A percentile compares a stretch with the other conserved stretches of the same genome.
These are phyloP conservation scores for Baffinella frigidus DNA, from an alignment of 208 protist genomes.

Conservation along the genomic window DNA sequence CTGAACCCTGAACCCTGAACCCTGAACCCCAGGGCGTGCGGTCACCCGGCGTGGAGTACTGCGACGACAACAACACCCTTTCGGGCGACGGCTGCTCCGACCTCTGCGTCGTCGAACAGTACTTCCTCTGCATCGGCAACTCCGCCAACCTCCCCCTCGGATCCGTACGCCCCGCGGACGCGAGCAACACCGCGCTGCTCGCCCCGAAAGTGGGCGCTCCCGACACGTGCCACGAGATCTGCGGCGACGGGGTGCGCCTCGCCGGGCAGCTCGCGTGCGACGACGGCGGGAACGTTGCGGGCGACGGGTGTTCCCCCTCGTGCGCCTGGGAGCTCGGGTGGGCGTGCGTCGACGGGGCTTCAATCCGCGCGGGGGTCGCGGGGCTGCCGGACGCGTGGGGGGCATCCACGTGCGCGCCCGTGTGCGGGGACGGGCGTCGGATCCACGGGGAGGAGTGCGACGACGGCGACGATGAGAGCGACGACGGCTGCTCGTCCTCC, in stretches of 20 bases:
- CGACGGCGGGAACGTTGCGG: not conserved
- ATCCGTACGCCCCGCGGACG: too few species aligned
- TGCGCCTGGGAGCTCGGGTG: not conserved
- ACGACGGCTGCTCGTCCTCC: conserved; percentile 19
- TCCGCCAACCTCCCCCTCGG: too few species aligned
- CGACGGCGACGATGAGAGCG: conserved; percentile 33
- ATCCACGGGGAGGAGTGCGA: conserved; percentile 29
- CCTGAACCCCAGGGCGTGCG: too few species aligned
- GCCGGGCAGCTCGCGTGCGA: not conserved
- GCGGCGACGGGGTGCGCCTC: not conserved
- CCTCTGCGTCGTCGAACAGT: too few species aligned
- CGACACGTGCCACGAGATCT: too few species aligned
- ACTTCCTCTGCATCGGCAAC: too few species aligned
- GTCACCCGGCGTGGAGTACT: too few species aligned
- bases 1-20: too few species aligned
- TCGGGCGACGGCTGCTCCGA: too few species aligned
- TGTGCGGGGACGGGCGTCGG: not conserved
- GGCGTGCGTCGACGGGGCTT: not conserved
- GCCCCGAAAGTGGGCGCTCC: too few species aligned
- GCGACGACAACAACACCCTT: too few species aligned
- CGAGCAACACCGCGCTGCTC: too few species aligned
- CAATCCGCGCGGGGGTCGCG: not conserved
- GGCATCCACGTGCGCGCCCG: not conserved
- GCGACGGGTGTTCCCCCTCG: not conserved
- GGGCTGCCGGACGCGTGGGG: not conserved